Evolutionary conservation across 2,329 filamentous ascomycete species (phyloP).

Genomic region (Fusarium pseudoanthophilum): DNA sequence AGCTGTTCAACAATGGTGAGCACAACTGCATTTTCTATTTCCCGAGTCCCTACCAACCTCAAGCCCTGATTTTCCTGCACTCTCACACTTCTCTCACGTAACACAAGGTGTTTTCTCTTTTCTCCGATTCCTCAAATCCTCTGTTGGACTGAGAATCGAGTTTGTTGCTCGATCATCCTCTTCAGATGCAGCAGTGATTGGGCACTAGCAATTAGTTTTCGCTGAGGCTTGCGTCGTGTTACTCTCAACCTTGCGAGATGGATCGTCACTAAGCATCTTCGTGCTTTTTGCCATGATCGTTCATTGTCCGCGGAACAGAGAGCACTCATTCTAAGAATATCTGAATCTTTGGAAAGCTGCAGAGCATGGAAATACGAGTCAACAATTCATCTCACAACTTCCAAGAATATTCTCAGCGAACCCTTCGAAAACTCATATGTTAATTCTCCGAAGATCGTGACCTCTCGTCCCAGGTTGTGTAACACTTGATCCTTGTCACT

Average conservation of each 20-base stretch:
- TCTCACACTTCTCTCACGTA: background rate
- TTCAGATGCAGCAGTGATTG: background rate
- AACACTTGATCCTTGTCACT: background rate
- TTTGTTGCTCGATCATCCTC: background rate
- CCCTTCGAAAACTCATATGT: background rate
- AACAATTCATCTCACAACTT: background rate
- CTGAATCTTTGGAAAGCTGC: background rate
- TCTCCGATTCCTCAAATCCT: background rate
- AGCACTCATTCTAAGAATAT: background rate
- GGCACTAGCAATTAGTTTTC: background rate
- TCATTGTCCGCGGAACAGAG: background rate
- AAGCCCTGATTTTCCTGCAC: background rate
- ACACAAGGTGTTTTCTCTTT: background rate
- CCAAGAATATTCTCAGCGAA: too few species aligned
- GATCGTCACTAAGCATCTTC: background rate
- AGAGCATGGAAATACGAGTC: background rate
- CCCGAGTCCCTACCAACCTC: background rate
- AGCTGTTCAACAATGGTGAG: constrained; percentile 90
- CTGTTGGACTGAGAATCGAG: constrained; percentile 6
- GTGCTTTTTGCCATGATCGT: background rate
- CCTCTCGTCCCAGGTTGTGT: background rate
- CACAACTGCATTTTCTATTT: background rate
- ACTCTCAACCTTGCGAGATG: constrained; percentile 4
- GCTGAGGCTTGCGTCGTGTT: constrained; percentile 17
- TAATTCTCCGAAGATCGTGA: background rate